Evolutionary conservation across 2,329 filamentous ascomycete genomes (phyloP).

Genomic region (Colletotrichum sp.): DNA sequence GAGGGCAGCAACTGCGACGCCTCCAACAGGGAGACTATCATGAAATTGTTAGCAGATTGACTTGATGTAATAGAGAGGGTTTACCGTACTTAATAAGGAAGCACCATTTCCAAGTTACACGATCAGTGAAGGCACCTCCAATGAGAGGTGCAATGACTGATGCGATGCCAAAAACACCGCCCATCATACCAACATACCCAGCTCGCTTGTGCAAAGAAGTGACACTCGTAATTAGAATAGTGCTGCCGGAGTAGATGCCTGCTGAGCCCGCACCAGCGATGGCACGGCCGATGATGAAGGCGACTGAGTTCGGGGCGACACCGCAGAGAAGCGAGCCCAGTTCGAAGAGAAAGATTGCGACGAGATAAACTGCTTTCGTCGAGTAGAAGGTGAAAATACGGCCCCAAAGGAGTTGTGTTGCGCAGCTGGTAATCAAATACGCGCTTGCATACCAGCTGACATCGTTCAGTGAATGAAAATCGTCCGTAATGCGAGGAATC

Average conservation of each 20-base stretch:
- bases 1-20: neutral
- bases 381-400: slow-evolving; percentile 49
- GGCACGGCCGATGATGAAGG: slow-evolving; percentile 58
- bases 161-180: slow-evolving; percentile 50
- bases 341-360: slow-evolving; percentile 47
- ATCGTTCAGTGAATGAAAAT: slow-evolving; percentile 47
- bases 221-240: slow-evolving; percentile 54
- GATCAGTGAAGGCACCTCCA: slow-evolving; percentile 37
- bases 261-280: slow-evolving; percentile 56
- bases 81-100: slow-evolving; percentile 40
- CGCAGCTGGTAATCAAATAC: slow-evolving; percentile 44
- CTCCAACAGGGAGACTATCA: neutral
- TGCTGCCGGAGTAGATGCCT: slow-evolving; percentile 53
- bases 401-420: slow-evolving; percentile 43
- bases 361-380: slow-evolving; percentile 50
- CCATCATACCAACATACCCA: slow-evolving; percentile 40
- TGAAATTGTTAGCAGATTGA: neutral
- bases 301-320: slow-evolving; percentile 47
- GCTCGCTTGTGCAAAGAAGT: slow-evolving; percentile 35
- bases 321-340: slow-evolving; percentile 47
- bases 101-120: slow-evolving; percentile 43
- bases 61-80: neutral
- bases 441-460: slow-evolving; percentile 55
- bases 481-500: slow-evolving; percentile 46
- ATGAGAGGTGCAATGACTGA: slow-evolving; percentile 36